These are phyloP conservation scores for Tetrastigma voinierianum DNA, from an alignment of 164 flowering plant genomes.

Conservation along the genomic window DNA sequence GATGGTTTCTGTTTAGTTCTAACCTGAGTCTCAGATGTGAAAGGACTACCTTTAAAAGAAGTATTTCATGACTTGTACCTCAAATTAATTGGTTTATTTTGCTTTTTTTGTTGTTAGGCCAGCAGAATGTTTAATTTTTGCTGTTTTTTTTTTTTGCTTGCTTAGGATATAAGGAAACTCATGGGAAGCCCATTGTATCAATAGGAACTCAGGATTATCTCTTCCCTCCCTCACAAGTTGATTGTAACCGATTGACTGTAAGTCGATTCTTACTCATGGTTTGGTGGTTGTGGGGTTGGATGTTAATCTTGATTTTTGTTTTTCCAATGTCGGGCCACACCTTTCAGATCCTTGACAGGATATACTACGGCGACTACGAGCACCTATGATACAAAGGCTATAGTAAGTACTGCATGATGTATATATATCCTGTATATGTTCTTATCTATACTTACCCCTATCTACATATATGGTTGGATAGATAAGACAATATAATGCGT, in stretches of 20 bases:
- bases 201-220: conserved; percentile 22
- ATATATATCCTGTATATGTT: neutral
- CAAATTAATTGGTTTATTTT: neutral
- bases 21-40: too few species aligned
- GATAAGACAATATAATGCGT: too few species aligned
- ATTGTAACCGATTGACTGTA: conserved; percentile 21
- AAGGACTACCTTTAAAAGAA: too few species aligned
- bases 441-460: neutral
- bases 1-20: too few species aligned
- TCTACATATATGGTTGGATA: too few species aligned
- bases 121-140: neutral
- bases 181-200: conserved; percentile 14
- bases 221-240: conserved; percentile 17
- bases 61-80: neutral
- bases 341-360: conserved; percentile 19
- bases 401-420: conserved; percentile 11
- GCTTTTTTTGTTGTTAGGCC: neutral
- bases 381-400: conserved; percentile 23
- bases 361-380: conserved; percentile 21
- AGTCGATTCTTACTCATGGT: conserved; percentile 4
- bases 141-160: conserved; percentile 1
- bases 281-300: neutral
- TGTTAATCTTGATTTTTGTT: neutral
- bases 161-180: conserved; percentile 19
- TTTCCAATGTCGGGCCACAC: conserved; percentile 15